Conservation (phyloP, 176 grass and related monocot genomes). For the Bothriochloa decipiens region DNA sequence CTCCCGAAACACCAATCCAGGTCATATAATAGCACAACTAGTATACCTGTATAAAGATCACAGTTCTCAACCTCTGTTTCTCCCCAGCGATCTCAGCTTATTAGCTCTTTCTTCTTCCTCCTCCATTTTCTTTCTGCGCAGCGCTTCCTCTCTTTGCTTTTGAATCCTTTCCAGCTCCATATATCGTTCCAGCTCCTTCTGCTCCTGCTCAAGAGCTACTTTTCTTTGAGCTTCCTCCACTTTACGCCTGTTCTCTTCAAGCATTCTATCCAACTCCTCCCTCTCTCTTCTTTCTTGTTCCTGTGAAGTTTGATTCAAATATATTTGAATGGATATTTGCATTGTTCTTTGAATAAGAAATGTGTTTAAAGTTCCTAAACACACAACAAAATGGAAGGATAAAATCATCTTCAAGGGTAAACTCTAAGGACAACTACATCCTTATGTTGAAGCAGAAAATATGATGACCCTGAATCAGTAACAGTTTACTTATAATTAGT, state of each 20-base stretch:
- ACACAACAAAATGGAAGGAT: background rate
- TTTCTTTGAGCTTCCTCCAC: constrained; percentile 90
- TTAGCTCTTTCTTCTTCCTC: constrained; percentile 81
- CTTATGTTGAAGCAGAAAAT: background rate
- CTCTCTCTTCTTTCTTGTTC: constrained; percentile 90
- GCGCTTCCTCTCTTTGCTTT: constrained; percentile 87
- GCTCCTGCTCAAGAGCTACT: constrained; percentile 71
- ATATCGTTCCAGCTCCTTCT: constrained; percentile 87
- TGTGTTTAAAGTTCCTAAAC: background rate
- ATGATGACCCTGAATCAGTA: background rate
- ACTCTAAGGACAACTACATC: background rate
- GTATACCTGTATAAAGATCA: background rate
- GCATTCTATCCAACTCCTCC: constrained; percentile 93
- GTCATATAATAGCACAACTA: background rate
- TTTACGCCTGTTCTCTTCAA: constrained; percentile 81
- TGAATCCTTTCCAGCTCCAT: constrained; percentile 85
- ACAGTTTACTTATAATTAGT: background rate
- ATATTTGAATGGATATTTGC: constrained; percentile 10
- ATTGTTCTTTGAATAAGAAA: background rate
- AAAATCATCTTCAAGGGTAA: background rate
- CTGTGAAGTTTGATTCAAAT: constrained; percentile 38
- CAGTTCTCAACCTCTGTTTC: constrained; percentile 34
- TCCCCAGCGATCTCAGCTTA: constrained; percentile 70
- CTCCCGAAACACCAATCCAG: background rate
- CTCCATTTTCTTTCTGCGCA: constrained; percentile 83